Conservation (phyloP, 345 rosid species). For the Dipteronia dyeriana region DNA sequence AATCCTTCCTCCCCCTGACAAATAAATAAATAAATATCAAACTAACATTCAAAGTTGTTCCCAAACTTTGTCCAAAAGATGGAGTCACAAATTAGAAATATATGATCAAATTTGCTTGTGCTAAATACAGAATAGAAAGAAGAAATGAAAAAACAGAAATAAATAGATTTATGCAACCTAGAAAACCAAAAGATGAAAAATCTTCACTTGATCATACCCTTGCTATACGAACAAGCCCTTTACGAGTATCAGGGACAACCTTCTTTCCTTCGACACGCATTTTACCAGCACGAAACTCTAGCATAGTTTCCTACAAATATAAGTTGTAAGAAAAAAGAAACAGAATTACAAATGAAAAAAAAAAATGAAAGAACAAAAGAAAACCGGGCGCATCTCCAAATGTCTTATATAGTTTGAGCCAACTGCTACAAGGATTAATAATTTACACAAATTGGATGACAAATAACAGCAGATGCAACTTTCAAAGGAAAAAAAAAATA, state of each 20-base stretch:
- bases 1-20: constrained; percentile 88
- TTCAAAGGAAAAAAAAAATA: too few relatives aligned
- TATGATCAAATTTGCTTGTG: background rate
- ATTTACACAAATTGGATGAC: too few relatives aligned
- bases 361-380: background rate
- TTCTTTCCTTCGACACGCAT: constrained; percentile 76
- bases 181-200: background rate
- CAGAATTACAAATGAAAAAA: background rate
- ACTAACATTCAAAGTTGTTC: background rate
- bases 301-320: constrained; percentile 59
- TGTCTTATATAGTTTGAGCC: too few relatives aligned
- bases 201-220: constrained; percentile 44
- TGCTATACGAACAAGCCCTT: constrained; percentile 84
- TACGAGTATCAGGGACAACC: constrained; percentile 84
- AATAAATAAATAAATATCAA: background rate
- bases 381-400: background rate
- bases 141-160: background rate
- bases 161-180: background rate
- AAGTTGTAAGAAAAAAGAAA: background rate
- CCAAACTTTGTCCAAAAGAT: too few relatives aligned
- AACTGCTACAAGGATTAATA: too few relatives aligned
- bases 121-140: background rate
- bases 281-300: constrained; percentile 99
- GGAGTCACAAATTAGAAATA: background rate
- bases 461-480: too few relatives aligned